Percentiles rank a stretch among this genome's conserved stretches.
These are phyloP conservation scores for Trypanosoma mega DNA, from an alignment of 208 protist species.

Conservation along the genomic window DNA sequence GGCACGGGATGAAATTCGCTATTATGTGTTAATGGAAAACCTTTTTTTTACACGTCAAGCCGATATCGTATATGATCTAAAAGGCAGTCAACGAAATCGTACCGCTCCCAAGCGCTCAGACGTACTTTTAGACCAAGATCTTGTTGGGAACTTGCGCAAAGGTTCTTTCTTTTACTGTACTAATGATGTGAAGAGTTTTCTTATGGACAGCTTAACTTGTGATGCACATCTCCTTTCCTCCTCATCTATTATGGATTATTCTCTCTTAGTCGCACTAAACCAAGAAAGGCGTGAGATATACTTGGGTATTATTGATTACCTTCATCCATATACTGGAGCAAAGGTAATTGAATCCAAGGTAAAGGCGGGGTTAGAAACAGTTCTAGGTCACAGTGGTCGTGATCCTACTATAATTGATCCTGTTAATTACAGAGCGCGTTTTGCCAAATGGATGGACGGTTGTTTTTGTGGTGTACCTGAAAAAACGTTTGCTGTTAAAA, in stretches of 20 bases:
- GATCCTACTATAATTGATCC: constrained; percentile 86
- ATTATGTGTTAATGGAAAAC: constrained; percentile 76
- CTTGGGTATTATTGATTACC: constrained; percentile 80
- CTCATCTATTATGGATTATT: constrained; percentile 82
- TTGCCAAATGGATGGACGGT: constrained; percentile 59
- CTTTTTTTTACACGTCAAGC: constrained; percentile 28
- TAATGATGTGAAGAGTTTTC: constrained; percentile 34
- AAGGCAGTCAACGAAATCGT: constrained; percentile 85
- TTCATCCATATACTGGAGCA: constrained; percentile 77
- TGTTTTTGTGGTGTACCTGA: constrained; percentile 81
- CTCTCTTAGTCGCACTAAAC: constrained; percentile 49
- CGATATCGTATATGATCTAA: constrained; percentile 62
- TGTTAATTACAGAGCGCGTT: constrained; percentile 57
- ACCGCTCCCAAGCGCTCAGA: constrained; percentile 41
- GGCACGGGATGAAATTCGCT: constrained; percentile 31
- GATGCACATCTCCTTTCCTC: constrained; percentile 58
- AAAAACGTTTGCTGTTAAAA: constrained; percentile 34
- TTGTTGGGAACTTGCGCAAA: constrained; percentile 40
- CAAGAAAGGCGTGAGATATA: constrained; percentile 6
- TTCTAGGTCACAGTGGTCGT: constrained; percentile 48
- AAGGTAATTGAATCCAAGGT: constrained; percentile 84
- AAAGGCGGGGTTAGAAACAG: constrained; percentile 78
- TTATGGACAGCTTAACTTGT: constrained; percentile 51
- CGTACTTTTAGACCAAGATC: constrained; percentile 74
- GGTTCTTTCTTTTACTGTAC: constrained; percentile 71